Base-by-base conservation (phyloP, 192 early-diverging fungal species). In the Backusella morwellensis region DNA sequence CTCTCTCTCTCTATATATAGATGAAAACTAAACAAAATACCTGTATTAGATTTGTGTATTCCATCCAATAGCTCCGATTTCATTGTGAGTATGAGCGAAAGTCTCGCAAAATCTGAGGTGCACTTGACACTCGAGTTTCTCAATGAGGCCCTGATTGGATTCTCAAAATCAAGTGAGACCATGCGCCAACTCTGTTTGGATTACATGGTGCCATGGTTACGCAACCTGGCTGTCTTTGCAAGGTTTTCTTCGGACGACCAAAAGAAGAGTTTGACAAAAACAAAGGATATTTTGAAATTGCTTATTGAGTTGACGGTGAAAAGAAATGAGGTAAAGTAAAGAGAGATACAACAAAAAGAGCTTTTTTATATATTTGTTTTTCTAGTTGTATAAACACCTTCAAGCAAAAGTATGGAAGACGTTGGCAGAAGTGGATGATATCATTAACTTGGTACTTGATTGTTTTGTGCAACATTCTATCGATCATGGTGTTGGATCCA, bases 41-140 rank as follows among this genome's bases (percentile, higher is more conserved):
- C 0, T 23, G 11, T 23, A 73, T 42, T 75, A 85, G 94, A 92
- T 73, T 82, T 95, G 32, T 97, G 95, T 70, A 92, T 98, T 71
- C 97, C 97, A 23, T 87, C 90, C 38, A 97, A 97, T 81, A 96
- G 91, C 81, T 86, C 92, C n/a, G 83, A 89, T 47, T 98, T 96
- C 77, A 90, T 97, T 17, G 82, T 90, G 59, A 82, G 85, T 4
- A 93, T 99, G 77, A 96, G 95, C 75, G 90, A 91, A 74, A 83
- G 88, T 1, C 82, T 99, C 36, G 94, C 96, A 29, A 70, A 77
- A 42, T 86, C 90, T 0, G 91, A 94, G 35, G 88, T 89, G 0
- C 88, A 94, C 42, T 88, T 99, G 76, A 96, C 97, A 6, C 81
- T 96, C 1, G 96, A 96, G 75, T 93, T 99, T 83, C 77, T 99